Evolutionary conservation across 257 asterid genomes (phyloP).

Genomic region (Solanum corneliomulleri): DNA sequence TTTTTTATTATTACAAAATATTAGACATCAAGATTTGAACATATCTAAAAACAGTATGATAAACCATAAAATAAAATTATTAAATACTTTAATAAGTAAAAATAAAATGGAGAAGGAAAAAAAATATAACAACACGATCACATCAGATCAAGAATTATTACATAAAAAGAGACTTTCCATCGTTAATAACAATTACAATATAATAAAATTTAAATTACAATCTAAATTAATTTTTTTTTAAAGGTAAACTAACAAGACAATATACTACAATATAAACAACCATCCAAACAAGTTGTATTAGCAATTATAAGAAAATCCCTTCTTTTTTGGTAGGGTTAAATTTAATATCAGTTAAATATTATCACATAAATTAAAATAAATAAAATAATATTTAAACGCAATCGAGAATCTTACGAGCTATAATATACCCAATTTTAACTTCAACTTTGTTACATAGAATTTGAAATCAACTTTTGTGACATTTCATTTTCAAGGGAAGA

Average conservation of each 20-base stretch:
- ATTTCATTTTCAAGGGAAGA: background rate
- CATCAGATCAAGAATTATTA: rapidly evolving
- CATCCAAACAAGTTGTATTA: background rate
- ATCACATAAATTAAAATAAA: no score
- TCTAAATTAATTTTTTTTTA: no score
- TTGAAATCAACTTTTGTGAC: background rate
- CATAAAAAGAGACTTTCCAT: no score
- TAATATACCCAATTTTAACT: background rate
- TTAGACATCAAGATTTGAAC: no score
- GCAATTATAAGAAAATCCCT: no score
- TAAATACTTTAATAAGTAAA: background rate
- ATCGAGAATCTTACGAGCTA: background rate
- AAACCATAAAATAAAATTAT: background rate
- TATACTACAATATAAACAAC: background rate
- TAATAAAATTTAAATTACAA: no score
- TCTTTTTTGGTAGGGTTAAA: no score
- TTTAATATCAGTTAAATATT: no score
- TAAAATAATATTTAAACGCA: background rate
- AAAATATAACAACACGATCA: background rate
- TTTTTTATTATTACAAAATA: no score
- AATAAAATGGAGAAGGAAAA: background rate
- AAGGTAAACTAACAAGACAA: no score
- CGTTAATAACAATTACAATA: no score
- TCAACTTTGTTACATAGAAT: background rate
- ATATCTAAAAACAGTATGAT: no score